Evolutionary conservation across 2,329 filamentous ascomycete species (phyloP), one percentile per base, ranked within the genome.

Genomic region (Verticillium zaregamsianum): DNA sequence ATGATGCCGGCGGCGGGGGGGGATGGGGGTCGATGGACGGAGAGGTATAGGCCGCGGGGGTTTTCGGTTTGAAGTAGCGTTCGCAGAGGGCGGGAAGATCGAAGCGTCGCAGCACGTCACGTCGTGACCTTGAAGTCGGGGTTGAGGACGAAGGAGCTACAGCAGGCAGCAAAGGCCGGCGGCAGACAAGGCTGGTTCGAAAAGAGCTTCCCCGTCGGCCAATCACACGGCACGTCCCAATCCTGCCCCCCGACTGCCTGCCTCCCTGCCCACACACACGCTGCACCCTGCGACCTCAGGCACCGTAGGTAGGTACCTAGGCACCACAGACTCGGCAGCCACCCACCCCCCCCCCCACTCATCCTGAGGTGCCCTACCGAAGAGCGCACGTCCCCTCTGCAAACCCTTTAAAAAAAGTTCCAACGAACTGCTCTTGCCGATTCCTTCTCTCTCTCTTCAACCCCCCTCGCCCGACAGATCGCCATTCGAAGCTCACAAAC

Each of bases 401-500:
- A 17, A 17, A 57, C 59, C 15, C 33, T 32, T 58, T 58, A 61
- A 64, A 65, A 63, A 64, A 63, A 61, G 61, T 61, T 59, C 28
- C 40, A 37, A 58, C 45, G 39, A 20, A 8, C 25, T 28, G 55
- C 32, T 32, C 67, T 68, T 67, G 61, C 66, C 72, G 70, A 70
- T 68, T 72, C 28, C 28, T 65, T 74, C 75, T 73, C 75, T 71
- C 75, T 71, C 71, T 71, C 75, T 75, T 73, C 79, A 80, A 86
- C 86, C 88, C 89, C 90, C 88, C 92, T 97, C 93, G 93, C 85
- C 93, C 92, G 87, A 97, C 92, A 92, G 92, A 97, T 97, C 94
- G 94, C 93, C 90, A 88, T 96, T 96, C 93, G 90, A 97, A 97
- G 94, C 93, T 92, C 80, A 93, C 91, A 90, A 81, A 96, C 92